Conservation (phyloP, 257 asterid genomes). For the Gentiana straminea region DNA sequence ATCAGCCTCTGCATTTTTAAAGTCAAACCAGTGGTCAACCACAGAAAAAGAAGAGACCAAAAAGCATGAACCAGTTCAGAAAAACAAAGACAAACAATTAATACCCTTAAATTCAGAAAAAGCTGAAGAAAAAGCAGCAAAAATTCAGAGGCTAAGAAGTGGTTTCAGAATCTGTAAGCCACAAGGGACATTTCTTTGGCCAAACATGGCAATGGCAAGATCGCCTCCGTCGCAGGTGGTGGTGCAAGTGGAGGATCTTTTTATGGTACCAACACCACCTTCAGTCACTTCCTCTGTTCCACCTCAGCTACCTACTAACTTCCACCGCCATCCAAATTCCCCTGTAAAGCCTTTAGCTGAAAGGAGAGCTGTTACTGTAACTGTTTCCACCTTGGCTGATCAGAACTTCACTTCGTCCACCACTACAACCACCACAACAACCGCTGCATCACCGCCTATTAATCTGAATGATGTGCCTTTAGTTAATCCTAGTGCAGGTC, state of each 20-base stretch:
- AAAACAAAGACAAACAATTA: constrained; percentile 12
- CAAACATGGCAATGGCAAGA: constrained; percentile 52
- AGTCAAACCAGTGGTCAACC: constrained; percentile 12
- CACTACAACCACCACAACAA: constrained; percentile 10
- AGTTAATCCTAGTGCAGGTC: constrained; percentile 10
- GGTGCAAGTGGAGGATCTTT: constrained; percentile 59
- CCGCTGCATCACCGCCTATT: constrained; percentile 15
- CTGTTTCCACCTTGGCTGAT: constrained; percentile 38
- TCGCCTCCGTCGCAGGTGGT: constrained; percentile 27
- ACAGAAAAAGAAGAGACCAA: constrained; percentile 29
- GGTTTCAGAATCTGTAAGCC: constrained; percentile 98
- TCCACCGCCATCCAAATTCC: constrained; percentile 25
- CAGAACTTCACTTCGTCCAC: constrained; percentile 17
- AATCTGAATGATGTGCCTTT: constrained; percentile 43
- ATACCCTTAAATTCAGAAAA: constrained; percentile 8
- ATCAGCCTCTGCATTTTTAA: constrained; percentile 37
- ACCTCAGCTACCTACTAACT: constrained; percentile 32
- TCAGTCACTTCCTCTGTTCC: constrained; percentile 78
- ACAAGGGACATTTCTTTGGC: constrained; percentile 95
- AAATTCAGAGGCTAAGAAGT: constrained; percentile 81
- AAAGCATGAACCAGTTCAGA: constrained; percentile 11
- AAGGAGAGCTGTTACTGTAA: constrained; percentile 54
- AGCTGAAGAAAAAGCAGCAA: constrained; percentile 76
- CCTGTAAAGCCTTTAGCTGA: constrained; percentile 85
- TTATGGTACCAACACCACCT: constrained; percentile 72